Percentiles rank a stretch among this genome's conserved stretches.
These are phyloP conservation scores for Pharnaceum exiguum DNA, from an alignment of 148 eudicot genomes.

Conservation along the genomic window DNA sequence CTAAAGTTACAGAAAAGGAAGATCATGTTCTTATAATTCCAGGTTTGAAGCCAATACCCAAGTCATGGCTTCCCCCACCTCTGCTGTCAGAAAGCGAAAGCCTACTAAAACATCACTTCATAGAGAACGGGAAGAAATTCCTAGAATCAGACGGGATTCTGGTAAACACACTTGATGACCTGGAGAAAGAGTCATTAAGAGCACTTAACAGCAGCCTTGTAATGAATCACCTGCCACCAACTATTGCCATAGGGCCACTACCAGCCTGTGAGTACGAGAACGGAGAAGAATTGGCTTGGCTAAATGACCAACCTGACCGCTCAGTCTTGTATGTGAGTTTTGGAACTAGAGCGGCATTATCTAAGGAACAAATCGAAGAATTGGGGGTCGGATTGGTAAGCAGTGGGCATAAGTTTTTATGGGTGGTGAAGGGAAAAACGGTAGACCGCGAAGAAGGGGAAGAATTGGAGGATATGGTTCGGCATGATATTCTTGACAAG, in stretches of 20 bases:
- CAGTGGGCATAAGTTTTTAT: conserved; percentile 33
- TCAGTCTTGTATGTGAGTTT: conserved; percentile 42
- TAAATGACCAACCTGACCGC: conserved; percentile 18
- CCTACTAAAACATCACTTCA: conserved; percentile 18
- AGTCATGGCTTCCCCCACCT: conserved; percentile 22
- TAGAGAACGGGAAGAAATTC: conserved; percentile 16
- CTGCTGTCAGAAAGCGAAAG: conserved; percentile 2
- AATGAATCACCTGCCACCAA: conserved; percentile 12
- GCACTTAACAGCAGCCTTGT: conserved; percentile 15
- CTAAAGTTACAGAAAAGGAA: not conserved
- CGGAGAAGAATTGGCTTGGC: conserved; percentile 25
- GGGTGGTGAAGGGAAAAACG: conserved; percentile 31
- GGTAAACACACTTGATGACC: conserved; percentile 17
- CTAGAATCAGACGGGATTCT: conserved; percentile 13
- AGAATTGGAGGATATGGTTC: conserved; percentile 15
- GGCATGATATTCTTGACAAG: not conserved
- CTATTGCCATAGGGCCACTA: conserved; percentile 15
- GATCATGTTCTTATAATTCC: conserved; percentile 5
- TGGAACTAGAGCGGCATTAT: conserved; percentile 44
- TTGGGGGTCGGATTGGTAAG: conserved; percentile 28
- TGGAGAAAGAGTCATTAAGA: conserved; percentile 13
- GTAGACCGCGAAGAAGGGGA: conserved; percentile 21
- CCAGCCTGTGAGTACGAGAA: conserved; percentile 2
- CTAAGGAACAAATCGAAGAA: conserved; percentile 33
- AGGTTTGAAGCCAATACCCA: conserved; percentile 9